These are phyloP conservation scores for Yamadazyma mexicana DNA, from an alignment of 1,139 yeast species.

Conservation along the genomic window DNA sequence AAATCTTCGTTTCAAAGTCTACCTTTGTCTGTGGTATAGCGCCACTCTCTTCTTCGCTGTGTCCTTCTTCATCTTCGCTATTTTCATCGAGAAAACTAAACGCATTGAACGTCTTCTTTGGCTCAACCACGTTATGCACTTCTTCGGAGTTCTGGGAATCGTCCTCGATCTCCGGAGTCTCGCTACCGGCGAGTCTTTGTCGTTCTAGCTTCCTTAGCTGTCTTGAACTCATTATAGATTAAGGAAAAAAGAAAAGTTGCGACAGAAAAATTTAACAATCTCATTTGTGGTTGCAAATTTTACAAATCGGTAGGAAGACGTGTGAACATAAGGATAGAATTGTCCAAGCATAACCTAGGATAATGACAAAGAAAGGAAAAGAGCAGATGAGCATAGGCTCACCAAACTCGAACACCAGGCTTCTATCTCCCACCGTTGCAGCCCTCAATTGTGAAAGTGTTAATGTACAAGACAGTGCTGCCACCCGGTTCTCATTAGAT, in stretches of 20 bases:
- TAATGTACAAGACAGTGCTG: neutral
- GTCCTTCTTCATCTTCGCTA: slow-evolving; percentile 16
- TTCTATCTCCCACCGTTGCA: too few species aligned
- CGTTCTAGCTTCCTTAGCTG: slow-evolving; percentile 56
- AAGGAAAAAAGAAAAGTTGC: slow-evolving; percentile 1
- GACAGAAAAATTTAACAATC: neutral
- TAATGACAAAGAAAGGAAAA: too few species aligned
- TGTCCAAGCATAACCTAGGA: too few species aligned
- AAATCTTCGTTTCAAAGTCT: slow-evolving; percentile 29
- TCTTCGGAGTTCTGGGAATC: slow-evolving; percentile 16
- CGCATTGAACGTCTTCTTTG: slow-evolving; percentile 42
- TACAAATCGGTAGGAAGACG: too few species aligned
- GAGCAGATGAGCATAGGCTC: too few species aligned
- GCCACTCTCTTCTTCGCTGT: neutral
- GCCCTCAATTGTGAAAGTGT: too few species aligned
- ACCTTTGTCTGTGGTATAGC: slow-evolving; percentile 18
- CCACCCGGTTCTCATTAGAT: slow-evolving; percentile 7
- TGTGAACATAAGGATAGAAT: too few species aligned
- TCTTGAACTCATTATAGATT: slow-evolving; percentile 57
- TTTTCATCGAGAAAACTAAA: slow-evolving; percentile 52
- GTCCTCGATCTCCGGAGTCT: slow-evolving; percentile 6
- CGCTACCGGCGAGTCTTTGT: slow-evolving; percentile 33
- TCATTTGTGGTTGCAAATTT: slow-evolving; percentile 13
- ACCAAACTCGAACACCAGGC: too few species aligned
- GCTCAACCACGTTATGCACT: slow-evolving; percentile 11